Percentiles rank a stretch among this genome's conserved stretches.
Evolutionary conservation across 164 flowering plant genomes (phyloP).

Genomic region (Stephania japonica): DNA sequence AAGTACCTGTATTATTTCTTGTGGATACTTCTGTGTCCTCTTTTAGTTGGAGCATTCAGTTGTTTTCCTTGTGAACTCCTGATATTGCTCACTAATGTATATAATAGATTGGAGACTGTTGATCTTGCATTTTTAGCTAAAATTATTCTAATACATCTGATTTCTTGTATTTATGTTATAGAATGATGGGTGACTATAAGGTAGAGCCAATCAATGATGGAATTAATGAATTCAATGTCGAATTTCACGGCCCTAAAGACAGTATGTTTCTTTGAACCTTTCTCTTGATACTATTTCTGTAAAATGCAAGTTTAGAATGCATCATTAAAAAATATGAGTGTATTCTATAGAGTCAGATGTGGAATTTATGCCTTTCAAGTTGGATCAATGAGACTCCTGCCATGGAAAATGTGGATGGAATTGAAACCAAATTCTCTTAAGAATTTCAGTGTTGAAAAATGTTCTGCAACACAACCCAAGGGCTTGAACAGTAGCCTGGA

Average conservation of each 20-base stretch:
- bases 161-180: constrained; percentile 11
- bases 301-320: neutral
- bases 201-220: constrained; percentile 93
- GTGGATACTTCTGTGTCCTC: neutral
- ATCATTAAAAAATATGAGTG: neutral
- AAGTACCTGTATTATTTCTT: neutral
- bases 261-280: constrained; percentile 34
- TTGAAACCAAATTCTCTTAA: too few relatives aligned
- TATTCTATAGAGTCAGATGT: neutral
- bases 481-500: neutral
- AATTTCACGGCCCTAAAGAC: constrained; percentile 95
- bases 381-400: too few relatives aligned
- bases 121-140: neutral
- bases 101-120: neutral
- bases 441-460: too few relatives aligned
- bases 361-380: too few relatives aligned
- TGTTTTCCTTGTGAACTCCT: neutral
- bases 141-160: neutral
- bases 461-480: too few relatives aligned
- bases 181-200: constrained; percentile 94
- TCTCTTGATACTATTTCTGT: neutral
- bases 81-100: neutral
- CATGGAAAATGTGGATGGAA: too few relatives aligned
- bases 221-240: constrained; percentile 78
- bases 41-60: neutral